A percentile compares a stretch with the other conserved stretches of the same genome.
Evolutionary conservation across 2,329 filamentous ascomycete species (phyloP).

Genomic region (Lachnellula arida): DNA sequence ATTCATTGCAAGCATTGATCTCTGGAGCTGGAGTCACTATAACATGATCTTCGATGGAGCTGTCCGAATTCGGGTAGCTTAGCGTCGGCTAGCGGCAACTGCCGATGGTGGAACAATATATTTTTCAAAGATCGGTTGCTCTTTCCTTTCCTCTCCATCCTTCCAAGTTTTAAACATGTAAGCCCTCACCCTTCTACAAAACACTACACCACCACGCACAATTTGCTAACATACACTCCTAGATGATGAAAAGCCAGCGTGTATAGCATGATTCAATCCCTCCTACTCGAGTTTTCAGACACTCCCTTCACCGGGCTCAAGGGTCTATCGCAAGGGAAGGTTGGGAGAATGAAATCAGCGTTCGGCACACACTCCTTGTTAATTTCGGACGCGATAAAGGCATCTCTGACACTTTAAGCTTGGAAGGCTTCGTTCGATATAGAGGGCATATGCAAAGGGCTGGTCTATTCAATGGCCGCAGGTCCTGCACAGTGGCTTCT

Average conservation of each 20-base stretch:
- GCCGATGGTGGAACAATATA: constrained; percentile 17
- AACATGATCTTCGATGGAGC: constrained; percentile 12
- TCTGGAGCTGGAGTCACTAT: not conserved
- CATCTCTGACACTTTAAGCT: constrained; percentile 78
- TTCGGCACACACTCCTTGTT: constrained; percentile 99
- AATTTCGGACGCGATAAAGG: constrained; percentile 92
- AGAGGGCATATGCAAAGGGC: not conserved
- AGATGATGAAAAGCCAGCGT: constrained; percentile 99
- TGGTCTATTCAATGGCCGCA: not conserved
- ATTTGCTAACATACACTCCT: constrained; percentile 32
- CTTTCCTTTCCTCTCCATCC: constrained; percentile 66
- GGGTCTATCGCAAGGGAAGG: constrained; percentile 67
- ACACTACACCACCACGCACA: not conserved
- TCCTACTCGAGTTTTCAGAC: constrained; percentile 62
- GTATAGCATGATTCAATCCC: constrained; percentile 80
- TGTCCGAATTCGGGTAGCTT: constrained; percentile 26
- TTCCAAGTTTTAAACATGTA: constrained; percentile 99
- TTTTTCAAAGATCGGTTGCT: constrained; percentile 31
- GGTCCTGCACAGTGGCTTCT: not conserved
- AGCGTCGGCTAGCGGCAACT: constrained; percentile 14
- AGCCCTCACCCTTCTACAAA: constrained; percentile 40
- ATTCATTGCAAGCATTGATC: constrained; percentile 6
- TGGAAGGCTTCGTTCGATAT: constrained; percentile 41
- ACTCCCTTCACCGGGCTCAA: constrained; percentile 89
- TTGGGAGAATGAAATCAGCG: constrained; percentile 90